Percentiles rank a stretch among this genome's conserved stretches.
Evolutionary conservation across 2,329 filamentous ascomycete species (phyloP).

Genomic region (Colletotrichum graminicola): DNA sequence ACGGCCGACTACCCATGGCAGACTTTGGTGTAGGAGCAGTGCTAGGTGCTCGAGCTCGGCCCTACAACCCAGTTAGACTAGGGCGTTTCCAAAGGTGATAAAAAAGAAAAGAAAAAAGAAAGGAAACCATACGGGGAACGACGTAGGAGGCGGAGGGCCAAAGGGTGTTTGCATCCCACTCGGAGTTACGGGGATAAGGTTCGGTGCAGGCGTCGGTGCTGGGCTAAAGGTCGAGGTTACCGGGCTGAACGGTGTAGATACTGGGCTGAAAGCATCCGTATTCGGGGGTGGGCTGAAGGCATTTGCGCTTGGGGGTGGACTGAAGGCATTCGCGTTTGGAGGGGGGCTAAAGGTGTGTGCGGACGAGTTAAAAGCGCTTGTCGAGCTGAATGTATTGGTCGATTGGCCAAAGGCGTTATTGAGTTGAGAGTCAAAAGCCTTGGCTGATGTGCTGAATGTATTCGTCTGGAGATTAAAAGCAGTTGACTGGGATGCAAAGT

Average conservation of each 20-base stretch:
- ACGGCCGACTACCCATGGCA: slow-evolving; percentile 52
- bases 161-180: slow-evolving; percentile 34
- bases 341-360: slow-evolving; percentile 30
- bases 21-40: slow-evolving; percentile 47
- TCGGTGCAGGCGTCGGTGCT: slow-evolving; percentile 38
- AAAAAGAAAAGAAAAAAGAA: background rate
- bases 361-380: slow-evolving; percentile 18
- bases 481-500: slow-evolving; percentile 16
- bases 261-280: slow-evolving; percentile 34
- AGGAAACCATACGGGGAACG: slow-evolving; percentile 32
- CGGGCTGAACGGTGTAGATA: slow-evolving; percentile 32
- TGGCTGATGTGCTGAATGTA: slow-evolving; percentile 9
- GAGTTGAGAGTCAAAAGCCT: slow-evolving; percentile 13
- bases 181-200: slow-evolving; percentile 26
- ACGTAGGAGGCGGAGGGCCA: slow-evolving; percentile 39
- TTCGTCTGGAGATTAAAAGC: slow-evolving; percentile 5
- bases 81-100: background rate
- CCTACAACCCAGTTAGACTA: slow-evolving; percentile 31
- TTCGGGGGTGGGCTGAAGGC: slow-evolving; percentile 11
- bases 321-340: slow-evolving; percentile 24
- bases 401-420: slow-evolving; percentile 10
- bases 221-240: slow-evolving; percentile 35
- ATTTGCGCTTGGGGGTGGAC: slow-evolving; percentile 18
- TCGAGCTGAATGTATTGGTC: slow-evolving; percentile 15
- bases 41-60: slow-evolving; percentile 32